These are phyloP conservation scores for Spiromastix sp. DNA, from an alignment of 2,329 filamentous ascomycete species.

Conservation along the genomic window DNA sequence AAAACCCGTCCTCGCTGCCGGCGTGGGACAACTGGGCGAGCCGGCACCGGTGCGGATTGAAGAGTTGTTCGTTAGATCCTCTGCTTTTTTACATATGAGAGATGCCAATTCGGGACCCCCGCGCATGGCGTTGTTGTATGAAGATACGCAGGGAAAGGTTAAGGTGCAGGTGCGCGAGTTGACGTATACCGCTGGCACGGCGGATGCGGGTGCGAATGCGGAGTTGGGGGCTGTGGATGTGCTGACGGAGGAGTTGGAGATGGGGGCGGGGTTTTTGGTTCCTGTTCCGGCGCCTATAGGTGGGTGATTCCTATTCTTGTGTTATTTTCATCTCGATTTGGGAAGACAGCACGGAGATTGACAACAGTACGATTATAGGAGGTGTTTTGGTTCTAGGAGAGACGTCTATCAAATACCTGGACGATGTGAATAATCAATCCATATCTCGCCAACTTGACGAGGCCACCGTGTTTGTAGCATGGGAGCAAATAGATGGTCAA, in stretches of 20 bases:
- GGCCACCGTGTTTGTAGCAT: constrained; percentile 80
- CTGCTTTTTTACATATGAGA: constrained; percentile 55
- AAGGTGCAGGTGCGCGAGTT: constrained; percentile 47
- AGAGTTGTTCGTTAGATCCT: constrained; percentile 57
- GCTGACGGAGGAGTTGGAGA: constrained; percentile 44
- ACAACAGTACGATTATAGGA: constrained; percentile 48
- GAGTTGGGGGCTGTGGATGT: constrained; percentile 44
- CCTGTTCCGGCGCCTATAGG: constrained; percentile 48
- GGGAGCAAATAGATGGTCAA: constrained; percentile 72
- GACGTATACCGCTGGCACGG: constrained; percentile 37
- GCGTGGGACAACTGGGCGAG: constrained; percentile 41
- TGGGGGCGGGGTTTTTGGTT: constrained; percentile 52
- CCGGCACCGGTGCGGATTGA: constrained; percentile 53
- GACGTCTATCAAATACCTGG: constrained; percentile 74
- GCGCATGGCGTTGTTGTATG: constrained; percentile 54
- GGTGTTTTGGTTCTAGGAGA: constrained; percentile 68
- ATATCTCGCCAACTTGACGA: constrained; percentile 58
- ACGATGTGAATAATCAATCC: constrained; percentile 60
- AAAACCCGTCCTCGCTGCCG: constrained; percentile 14
- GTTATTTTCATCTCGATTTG: neutral
- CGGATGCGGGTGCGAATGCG: constrained; percentile 36
- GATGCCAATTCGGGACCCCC: constrained; percentile 40
- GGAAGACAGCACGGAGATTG: constrained; percentile 21
- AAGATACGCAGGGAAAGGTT: constrained; percentile 49
- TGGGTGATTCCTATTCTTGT: constrained; percentile 16